These are phyloP conservation scores for Amphirosellinia nigrospora DNA, from an alignment of 495 filamentous ascomycete species.

Conservation along the genomic window DNA sequence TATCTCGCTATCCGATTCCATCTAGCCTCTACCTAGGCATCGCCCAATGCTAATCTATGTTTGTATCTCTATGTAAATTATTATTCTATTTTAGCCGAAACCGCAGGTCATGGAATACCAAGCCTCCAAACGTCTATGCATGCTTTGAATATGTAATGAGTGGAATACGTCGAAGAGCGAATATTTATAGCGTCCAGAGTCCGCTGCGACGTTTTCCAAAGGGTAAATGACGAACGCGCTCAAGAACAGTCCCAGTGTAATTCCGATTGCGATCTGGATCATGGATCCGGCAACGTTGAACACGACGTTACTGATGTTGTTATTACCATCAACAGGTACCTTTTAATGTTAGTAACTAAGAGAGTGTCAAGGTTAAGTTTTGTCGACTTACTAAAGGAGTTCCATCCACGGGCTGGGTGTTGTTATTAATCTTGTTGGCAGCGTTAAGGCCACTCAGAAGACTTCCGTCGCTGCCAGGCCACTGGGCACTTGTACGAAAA, in stretches of 20 bases:
- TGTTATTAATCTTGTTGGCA: conserved; percentile 75
- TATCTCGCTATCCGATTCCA: conserved; percentile 1
- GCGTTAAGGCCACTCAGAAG: conserved; percentile 84
- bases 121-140: not conserved
- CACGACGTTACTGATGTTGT: conserved; percentile 65
- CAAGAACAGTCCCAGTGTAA: conserved; percentile 88
- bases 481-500: conserved; percentile 93
- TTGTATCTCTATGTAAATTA: not conserved
- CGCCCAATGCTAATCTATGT: not conserved
- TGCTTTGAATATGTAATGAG: not conserved
- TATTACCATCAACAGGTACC: conserved; percentile 27
- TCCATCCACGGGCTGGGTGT: conserved; percentile 30
- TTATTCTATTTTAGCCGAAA: not conserved
- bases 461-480: conserved; percentile 82
- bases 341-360: conserved; percentile 12
- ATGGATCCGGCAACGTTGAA: conserved; percentile 87
- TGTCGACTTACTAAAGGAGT: conserved; percentile 35
- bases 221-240: conserved; percentile 90
- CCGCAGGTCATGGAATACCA: not conserved
- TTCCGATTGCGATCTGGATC: conserved; percentile 91
- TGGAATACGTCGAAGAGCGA: not conserved
- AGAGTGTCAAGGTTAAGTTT: not conserved
- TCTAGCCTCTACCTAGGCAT: not conserved
- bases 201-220: conserved; percentile 89
- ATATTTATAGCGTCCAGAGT: conserved; percentile 79